Percentiles rank a stretch among this genome's conserved stretches.
These are phyloP conservation scores for Aspergillus sp. DNA, from an alignment of 2,329 filamentous ascomycete species.

Conservation along the genomic window DNA sequence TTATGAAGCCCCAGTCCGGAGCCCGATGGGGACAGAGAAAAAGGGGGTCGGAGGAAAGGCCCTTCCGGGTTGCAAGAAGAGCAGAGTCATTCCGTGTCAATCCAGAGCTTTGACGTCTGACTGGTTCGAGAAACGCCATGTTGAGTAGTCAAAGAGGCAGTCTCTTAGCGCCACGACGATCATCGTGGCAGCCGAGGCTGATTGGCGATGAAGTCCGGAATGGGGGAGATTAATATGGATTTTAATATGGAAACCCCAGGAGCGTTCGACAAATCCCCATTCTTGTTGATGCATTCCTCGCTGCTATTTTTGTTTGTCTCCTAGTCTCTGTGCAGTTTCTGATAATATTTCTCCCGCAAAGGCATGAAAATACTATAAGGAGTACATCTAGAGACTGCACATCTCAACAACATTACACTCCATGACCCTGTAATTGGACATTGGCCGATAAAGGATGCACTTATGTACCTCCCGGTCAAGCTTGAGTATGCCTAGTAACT, in stretches of 20 bases:
- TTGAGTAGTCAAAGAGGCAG: background rate
- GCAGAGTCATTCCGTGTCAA: too few relatives aligned
- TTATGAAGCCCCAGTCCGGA: background rate
- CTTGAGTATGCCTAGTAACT: too few relatives aligned
- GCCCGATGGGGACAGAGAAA: background rate
- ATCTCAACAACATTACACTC: too few relatives aligned
- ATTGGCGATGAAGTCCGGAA: background rate
- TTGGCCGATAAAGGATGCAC: too few relatives aligned
- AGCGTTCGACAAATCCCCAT: background rate
- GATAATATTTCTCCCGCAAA: background rate
- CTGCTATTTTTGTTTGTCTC: background rate
- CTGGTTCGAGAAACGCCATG: too few relatives aligned
- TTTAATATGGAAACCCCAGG: background rate
- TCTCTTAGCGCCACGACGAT: background rate
- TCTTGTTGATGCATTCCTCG: background rate
- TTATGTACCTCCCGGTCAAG: too few relatives aligned
- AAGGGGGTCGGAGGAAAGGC: background rate
- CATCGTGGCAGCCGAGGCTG: background rate
- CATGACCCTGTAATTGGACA: too few relatives aligned
- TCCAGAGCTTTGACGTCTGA: too few relatives aligned
- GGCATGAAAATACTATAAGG: too few relatives aligned
- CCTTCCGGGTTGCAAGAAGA: background rate
- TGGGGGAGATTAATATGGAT: background rate
- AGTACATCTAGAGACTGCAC: too few relatives aligned
- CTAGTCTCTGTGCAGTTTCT: background rate